Evolutionary conservation across 495 filamentous ascomycete species (phyloP).

Genomic region (Chaetomium cochliodes): DNA sequence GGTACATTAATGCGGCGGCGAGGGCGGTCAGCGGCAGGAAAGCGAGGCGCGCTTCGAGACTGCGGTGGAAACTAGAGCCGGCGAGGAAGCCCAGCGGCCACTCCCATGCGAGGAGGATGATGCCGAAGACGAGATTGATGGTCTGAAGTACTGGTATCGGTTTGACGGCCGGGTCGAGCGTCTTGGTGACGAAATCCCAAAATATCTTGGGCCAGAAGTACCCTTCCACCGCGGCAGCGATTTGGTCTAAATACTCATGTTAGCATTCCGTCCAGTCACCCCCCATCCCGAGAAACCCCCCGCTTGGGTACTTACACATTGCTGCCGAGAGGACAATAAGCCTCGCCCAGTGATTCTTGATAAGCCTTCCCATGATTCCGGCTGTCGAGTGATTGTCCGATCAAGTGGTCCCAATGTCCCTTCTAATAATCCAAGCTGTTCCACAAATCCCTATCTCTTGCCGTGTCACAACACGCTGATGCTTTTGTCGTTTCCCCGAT

Average conservation of each 20-base stretch:
- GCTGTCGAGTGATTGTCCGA: conserved; percentile 17
- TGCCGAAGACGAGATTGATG: conserved; percentile 87
- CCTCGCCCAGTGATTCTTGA: conserved; percentile 98
- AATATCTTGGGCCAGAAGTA: conserved; percentile 99
- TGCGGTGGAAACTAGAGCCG: conserved; percentile 73
- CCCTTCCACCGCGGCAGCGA: conserved; percentile 75
- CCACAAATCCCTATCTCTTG: conserved; percentile 31
- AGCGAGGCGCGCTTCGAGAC: conserved; percentile 80
- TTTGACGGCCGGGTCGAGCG: conserved; percentile 79
- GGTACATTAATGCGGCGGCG: conserved; percentile 76
- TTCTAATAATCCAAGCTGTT: not conserved
- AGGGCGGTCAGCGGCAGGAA: conserved; percentile 80
- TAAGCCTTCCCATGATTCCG: conserved; percentile 83
- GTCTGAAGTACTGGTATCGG: conserved; percentile 89
- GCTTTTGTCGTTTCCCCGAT: conserved; percentile 11
- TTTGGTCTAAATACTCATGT: conserved; percentile 61
- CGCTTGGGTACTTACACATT: conserved; percentile 62
- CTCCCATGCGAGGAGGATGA: conserved; percentile 82
- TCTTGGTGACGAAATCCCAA: conserved; percentile 94
- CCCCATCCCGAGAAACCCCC: not conserved
- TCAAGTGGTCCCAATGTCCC: conserved; percentile 14
- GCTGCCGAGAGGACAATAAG: conserved; percentile 86
- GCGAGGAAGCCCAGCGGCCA: conserved; percentile 74
- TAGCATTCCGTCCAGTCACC: conserved; percentile 4
- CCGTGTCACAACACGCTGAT: conserved; percentile 29